phyloP scores from a whole-genome alignment of 192 early-diverging fungal species.

The Umbelopsis ramanniana region DNA sequence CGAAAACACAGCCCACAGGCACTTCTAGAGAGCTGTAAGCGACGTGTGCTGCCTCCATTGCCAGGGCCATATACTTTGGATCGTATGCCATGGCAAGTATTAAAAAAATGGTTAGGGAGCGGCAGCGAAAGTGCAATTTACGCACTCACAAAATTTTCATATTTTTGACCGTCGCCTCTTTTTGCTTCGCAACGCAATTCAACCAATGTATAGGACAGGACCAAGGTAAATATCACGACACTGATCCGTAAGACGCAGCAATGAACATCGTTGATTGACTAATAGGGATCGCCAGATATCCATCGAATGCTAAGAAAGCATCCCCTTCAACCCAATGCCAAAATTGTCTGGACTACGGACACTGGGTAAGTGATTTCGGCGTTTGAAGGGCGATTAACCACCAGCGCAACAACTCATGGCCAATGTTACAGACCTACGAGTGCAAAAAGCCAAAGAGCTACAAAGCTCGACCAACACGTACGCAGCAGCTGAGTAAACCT shows the following conservation, averaged over 20 bases:
- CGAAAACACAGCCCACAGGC: constrained; percentile 96
- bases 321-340: constrained; percentile 58
- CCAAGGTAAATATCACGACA: constrained; percentile 23
- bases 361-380: constrained; percentile 43
- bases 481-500: constrained; percentile 62
- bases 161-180: neutral
- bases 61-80: constrained; percentile 35
- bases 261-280: neutral
- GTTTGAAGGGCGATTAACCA: neutral
- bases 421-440: constrained; percentile 49
- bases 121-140: no score
- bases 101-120: no score
- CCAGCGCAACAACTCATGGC: neutral
- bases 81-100: constrained; percentile 24
- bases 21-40: constrained; percentile 85
- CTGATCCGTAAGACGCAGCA: neutral
- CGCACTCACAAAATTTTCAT: no score
- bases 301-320: constrained; percentile 37
- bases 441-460: constrained; percentile 53
- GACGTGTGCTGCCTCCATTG: constrained; percentile 68
- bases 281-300: constrained; percentile 19
- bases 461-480: constrained; percentile 57
- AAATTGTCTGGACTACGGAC: constrained; percentile 61
- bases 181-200: neutral
- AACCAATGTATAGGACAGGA: constrained; percentile 34